These are phyloP conservation scores for Perilla frutescens DNA, from an alignment of 257 asterid species.

Conservation along the genomic window DNA sequence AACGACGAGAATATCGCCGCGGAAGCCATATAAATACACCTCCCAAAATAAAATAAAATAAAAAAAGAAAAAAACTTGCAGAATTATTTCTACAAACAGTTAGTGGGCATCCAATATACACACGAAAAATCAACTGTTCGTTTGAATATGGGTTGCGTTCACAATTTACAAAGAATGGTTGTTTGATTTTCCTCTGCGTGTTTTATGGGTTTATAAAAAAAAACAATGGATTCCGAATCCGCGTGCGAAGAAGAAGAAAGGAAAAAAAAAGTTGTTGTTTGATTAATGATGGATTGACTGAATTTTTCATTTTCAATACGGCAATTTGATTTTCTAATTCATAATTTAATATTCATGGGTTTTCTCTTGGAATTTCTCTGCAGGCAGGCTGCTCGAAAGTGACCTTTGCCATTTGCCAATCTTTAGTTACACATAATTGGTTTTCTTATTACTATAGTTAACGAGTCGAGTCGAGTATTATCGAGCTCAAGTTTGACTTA, in stretches of 20 bases:
- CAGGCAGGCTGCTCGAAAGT: slow-evolving; percentile 58
- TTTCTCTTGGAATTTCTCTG: slow-evolving; percentile 41
- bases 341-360: slow-evolving; percentile 26
- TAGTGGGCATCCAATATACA: slow-evolving; percentile 28
- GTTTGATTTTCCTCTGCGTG: slow-evolving; percentile 13
- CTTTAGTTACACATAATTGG: too few relatives aligned
- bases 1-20: slow-evolving; percentile 76
- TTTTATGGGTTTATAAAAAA: slow-evolving; percentile 20
- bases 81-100: slow-evolving; percentile 27
- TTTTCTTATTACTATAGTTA: too few relatives aligned
- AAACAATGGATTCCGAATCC: slow-evolving; percentile 47
- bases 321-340: background rate
- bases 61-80: background rate
- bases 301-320: slow-evolving; percentile 44
- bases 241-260: slow-evolving; percentile 51
- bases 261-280: slow-evolving; percentile 13
- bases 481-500: too few relatives aligned
- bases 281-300: slow-evolving; percentile 45
- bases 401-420: slow-evolving; percentile 32
- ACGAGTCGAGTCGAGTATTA: too few relatives aligned
- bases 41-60: background rate
- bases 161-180: slow-evolving; percentile 11
- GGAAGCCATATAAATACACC: slow-evolving; percentile 60
- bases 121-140: slow-evolving; percentile 12
- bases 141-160: slow-evolving; percentile 6